Percentiles rank a stretch among this genome's conserved stretches.
phyloP scores from a whole-genome alignment of 176 grass and related monocot genomes.

The Guadua angustifolia region DNA sequence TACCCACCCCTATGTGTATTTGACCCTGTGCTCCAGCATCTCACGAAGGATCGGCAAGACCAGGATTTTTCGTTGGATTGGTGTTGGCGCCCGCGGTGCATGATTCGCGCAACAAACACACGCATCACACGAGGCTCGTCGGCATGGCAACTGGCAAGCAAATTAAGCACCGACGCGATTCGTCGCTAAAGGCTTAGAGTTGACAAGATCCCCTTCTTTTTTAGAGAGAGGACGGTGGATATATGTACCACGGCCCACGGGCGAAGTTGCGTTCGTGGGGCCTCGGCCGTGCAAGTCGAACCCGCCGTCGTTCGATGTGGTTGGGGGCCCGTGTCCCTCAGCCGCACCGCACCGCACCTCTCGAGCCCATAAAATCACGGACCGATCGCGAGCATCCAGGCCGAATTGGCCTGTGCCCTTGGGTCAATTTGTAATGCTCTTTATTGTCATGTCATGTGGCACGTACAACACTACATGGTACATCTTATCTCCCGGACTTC shows the following conservation, averaged over 20 bases:
- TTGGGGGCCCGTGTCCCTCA: neutral
- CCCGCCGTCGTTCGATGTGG: neutral
- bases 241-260: too few species aligned
- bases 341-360: too few species aligned
- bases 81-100: too few species aligned
- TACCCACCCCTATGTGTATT: too few species aligned
- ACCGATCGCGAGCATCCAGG: neutral
- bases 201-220: too few species aligned
- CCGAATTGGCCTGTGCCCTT: neutral
- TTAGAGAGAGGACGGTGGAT: too few species aligned
- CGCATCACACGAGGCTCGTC: neutral
- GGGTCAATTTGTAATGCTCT: neutral
- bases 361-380: neutral
- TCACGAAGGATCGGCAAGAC: neutral
- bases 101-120: neutral
- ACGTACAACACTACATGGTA: neutral
- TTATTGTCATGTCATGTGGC: slow-evolving; percentile 5
- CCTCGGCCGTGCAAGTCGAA: too few species aligned
- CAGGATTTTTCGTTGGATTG: neutral
- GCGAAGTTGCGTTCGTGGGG: too few species aligned
- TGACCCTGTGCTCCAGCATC: neutral
- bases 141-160: too few species aligned
- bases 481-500: neutral
- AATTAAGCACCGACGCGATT: too few species aligned
- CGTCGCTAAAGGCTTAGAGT: too few species aligned